Percentiles rank a stretch among this genome's conserved stretches.
Conservation (phyloP, 139 green algal genomes). For the Tetraselmis chui region DNA sequence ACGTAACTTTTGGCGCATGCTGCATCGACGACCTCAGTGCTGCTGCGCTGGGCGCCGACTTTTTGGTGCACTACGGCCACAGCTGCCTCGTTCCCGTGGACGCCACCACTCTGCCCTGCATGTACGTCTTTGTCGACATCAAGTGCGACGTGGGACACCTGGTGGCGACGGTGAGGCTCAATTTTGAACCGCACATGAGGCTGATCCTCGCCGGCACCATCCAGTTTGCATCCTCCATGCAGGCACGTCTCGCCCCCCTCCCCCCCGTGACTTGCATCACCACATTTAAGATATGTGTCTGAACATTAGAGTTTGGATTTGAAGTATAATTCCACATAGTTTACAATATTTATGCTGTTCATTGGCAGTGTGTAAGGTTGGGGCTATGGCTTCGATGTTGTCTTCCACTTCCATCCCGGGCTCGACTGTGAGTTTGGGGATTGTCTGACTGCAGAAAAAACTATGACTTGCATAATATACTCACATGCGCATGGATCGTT, state of each 20-base stretch:
- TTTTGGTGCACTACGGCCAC: constrained; percentile 98
- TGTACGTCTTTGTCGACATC: constrained; percentile 99
- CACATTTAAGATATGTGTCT: no score
- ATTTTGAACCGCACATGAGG: constrained; percentile 37
- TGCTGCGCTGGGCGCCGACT: constrained; percentile 74
- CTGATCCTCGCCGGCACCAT: constrained; percentile 88
- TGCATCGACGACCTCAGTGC: constrained; percentile 96
- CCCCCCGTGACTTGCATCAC: no score
- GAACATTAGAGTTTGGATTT: no score
- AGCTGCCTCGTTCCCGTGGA: constrained; percentile 86
- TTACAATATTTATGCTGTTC: no score
- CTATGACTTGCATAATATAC: no score
- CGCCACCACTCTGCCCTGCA: constrained; percentile 76
- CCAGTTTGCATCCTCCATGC: constrained; percentile 86
- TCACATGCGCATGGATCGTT: no score
- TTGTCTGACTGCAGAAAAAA: no score
- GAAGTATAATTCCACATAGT: no score
- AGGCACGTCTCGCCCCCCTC: constrained; percentile 43
- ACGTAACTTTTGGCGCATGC: constrained; percentile 97
- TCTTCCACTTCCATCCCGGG: no score
- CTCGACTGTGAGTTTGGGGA: no score
- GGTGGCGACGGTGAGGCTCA: constrained; percentile 59
- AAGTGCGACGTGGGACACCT: constrained; percentile 87
- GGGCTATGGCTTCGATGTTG: no score
- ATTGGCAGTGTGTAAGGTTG: no score